Percentiles rank a stretch among this genome's conserved stretches.
These are phyloP conservation scores for Suillus subalutaceus DNA, from an alignment of 768 basidiomycete genomes.

Conservation along the genomic window DNA sequence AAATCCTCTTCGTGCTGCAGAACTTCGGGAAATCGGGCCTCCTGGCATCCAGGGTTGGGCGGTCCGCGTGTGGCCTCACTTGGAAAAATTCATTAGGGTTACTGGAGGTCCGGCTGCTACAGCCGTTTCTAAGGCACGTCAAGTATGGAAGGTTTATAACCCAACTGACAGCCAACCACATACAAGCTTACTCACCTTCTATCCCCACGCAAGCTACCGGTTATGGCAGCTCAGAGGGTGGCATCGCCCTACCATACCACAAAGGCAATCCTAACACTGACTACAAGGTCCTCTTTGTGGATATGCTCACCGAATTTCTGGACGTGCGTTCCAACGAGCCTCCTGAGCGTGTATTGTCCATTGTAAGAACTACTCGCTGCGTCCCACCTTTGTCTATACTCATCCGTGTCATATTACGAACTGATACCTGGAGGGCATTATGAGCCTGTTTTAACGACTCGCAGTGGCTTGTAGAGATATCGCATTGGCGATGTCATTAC, in stretches of 20 bases:
- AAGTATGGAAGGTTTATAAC: not conserved
- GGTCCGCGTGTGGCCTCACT: slow-evolving; percentile 11
- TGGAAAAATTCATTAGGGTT: slow-evolving; percentile 5
- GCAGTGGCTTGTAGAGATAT: slow-evolving; percentile 17
- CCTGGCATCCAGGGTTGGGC: slow-evolving; percentile 7
- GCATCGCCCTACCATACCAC: slow-evolving; percentile 5
- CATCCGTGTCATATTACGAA: not conserved
- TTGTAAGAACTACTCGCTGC: not conserved
- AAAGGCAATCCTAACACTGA: not conserved
- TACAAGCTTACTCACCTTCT: slow-evolving; percentile 12
- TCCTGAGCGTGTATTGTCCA: not conserved
- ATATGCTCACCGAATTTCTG: slow-evolving; percentile 10
- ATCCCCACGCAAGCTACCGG: slow-evolving; percentile 6
- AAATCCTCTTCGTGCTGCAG: slow-evolving; percentile 11
- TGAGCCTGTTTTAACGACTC: slow-evolving; percentile 14
- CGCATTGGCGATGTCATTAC: slow-evolving; percentile 12
- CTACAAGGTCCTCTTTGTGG: not conserved
- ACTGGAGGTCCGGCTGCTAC: slow-evolving; percentile 11
- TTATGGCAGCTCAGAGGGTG: slow-evolving; percentile 7
- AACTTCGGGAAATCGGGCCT: slow-evolving; percentile 11
- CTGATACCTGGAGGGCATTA: slow-evolving; percentile 11
- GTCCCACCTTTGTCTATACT: not conserved
- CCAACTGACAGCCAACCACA: not conserved
- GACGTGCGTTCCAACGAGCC: not conserved
- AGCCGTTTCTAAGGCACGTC: slow-evolving; percentile 7